A percentile compares a stretch with the other conserved stretches of the same genome.
Evolutionary conservation across 805 yeast genomes (phyloP).

Genomic region (Wickerhamiella azymoides): DNA sequence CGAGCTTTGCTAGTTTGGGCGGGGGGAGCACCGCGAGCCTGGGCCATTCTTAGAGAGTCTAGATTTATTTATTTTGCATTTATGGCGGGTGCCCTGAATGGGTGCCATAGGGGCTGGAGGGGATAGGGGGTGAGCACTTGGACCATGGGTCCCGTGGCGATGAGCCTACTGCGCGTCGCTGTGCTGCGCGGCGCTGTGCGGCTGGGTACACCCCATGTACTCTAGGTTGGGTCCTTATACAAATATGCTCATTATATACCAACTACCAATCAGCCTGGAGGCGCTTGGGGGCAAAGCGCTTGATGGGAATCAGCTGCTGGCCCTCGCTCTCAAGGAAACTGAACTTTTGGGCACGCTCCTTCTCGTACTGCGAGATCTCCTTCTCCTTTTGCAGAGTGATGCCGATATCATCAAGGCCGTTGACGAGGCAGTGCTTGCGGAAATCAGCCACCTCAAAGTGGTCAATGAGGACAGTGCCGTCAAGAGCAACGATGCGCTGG

Average conservation of each 20-base stretch:
- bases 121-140: too few species aligned
- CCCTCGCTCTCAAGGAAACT: slow-evolving; percentile 92
- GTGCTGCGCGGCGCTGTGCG: too few species aligned
- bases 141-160: too few species aligned
- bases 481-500: slow-evolving; percentile 57
- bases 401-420: slow-evolving; percentile 95
- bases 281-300: slow-evolving; percentile 2
- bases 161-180: too few species aligned
- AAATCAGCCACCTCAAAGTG: slow-evolving; percentile 79
- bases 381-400: slow-evolving; percentile 83
- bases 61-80: not conserved
- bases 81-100: too few species aligned
- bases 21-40: not conserved
- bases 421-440: slow-evolving; percentile 87
- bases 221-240: too few species aligned
- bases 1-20: not conserved
- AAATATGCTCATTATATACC: too few species aligned
- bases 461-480: slow-evolving; percentile 63
- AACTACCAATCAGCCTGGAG: slow-evolving; percentile 2
- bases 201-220: too few species aligned
- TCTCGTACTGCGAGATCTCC: slow-evolving; percentile 61
- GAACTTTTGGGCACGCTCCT: slow-evolving; percentile 57
- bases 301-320: slow-evolving; percentile 9
- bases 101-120: too few species aligned
- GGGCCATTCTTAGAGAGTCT: not conserved